phyloP scores from a whole-genome alignment of 345 rosid species.

The Erodium maritimum region DNA sequence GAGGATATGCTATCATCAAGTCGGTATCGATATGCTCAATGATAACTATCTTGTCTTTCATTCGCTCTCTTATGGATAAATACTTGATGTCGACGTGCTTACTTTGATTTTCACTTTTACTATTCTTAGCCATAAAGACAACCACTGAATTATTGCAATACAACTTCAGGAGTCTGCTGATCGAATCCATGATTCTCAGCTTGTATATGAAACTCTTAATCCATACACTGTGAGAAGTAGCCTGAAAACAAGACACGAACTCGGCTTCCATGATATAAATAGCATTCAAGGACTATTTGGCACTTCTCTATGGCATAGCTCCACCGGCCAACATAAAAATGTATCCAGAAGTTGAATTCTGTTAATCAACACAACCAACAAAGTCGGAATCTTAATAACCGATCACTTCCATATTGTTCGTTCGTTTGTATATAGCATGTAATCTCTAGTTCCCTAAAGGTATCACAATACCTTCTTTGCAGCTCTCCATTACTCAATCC shows the following conservation, averaged over 20 bases:
- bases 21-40: not conserved
- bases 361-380: not conserved
- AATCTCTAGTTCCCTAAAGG: too few species aligned
- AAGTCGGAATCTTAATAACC: constrained; percentile 1
- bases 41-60: not conserved
- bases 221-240: constrained; percentile 4
- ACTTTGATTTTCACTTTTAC: too few species aligned
- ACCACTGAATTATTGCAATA: too few species aligned
- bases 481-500: too few species aligned
- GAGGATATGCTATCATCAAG: not conserved
- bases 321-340: not conserved
- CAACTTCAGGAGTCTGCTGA: too few species aligned
- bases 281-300: not conserved
- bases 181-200: not conserved
- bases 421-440: too few species aligned
- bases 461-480: too few species aligned
- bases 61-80: too few species aligned
- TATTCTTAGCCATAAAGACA: too few species aligned
- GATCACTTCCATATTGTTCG: not conserved
- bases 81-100: too few species aligned
- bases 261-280: not conserved
- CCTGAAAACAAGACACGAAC: too few species aligned
- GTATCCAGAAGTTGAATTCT: constrained; percentile 1
- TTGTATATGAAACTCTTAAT: not conserved
- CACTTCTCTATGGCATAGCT: not conserved